phyloP scores from a whole-genome alignment of 108 stramenopile species.

The Cyclotella kingstonii region DNA sequence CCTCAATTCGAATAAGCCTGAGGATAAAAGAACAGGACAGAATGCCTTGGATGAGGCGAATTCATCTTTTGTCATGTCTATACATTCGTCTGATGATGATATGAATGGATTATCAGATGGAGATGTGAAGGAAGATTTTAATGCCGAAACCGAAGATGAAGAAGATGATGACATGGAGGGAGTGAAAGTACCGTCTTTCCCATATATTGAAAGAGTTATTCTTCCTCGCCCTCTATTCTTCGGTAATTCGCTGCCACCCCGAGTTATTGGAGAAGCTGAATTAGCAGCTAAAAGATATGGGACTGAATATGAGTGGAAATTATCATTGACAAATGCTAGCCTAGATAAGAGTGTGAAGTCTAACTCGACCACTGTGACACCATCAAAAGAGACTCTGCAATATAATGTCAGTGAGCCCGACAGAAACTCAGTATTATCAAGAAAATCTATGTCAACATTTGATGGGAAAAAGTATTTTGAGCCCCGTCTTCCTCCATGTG shows the following conservation, averaged over 20 bases:
- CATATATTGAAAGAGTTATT: conserved; percentile 67
- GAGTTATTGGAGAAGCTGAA: conserved; percentile 62
- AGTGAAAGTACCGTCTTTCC: conserved; percentile 28
- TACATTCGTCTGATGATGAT: conserved; percentile 27
- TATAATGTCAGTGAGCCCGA: conserved; percentile 13
- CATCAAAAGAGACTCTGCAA: neutral
- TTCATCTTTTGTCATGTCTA: conserved; percentile 31
- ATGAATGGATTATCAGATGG: neutral
- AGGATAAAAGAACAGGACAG: neutral
- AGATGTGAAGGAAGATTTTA: conserved; percentile 11
- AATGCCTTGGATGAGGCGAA: neutral
- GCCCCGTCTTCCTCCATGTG: conserved; percentile 28
- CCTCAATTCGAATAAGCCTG: neutral
- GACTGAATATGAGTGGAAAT: neutral
- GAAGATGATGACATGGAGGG: conserved; percentile 37
- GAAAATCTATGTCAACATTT: conserved; percentile 9
- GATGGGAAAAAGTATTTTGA: conserved; percentile 25
- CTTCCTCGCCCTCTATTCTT: conserved; percentile 85
- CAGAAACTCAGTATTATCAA: conserved; percentile 20
- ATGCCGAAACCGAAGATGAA: conserved; percentile 16
- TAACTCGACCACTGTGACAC: neutral
- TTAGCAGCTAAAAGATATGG: conserved; percentile 13
- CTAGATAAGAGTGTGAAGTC: neutral
- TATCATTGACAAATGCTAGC: neutral
- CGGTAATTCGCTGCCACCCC: conserved; percentile 68